A percentile compares a stretch with the other conserved stretches of the same genome.
phyloP scores from a whole-genome alignment of 164 flowering plant genomes.

The grape (Vitis vinifera) region ASM3070453v1 NC_081822.1:8613501-8614000 shows the following conservation, averaged over 20 bases:
- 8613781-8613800: constrained; percentile 35
- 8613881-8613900: constrained; percentile 66
- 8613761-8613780: constrained; percentile 37
- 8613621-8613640: constrained; percentile 4
- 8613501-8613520: neutral
- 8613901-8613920: constrained; percentile 72
- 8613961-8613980: constrained; percentile 55
- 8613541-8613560: constrained; percentile 66
- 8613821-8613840: constrained; percentile 28
- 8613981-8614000: constrained; percentile 43
- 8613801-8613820: constrained; percentile 52
- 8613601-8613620: constrained; percentile 31
- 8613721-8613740: constrained; percentile 25
- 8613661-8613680: constrained; percentile 28
- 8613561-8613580: constrained; percentile 43
- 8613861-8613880: constrained; percentile 53
- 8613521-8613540: constrained; percentile 25
- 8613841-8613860: constrained; percentile 62
- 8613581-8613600: constrained; percentile 44
- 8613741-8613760: constrained; percentile 26
- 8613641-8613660: neutral
- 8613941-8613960: constrained; percentile 51
- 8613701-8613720: constrained; percentile 44
- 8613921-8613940: constrained; percentile 57
- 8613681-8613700: constrained; percentile 47